Conservation (phyloP, 1,284 basidiomycete genomes). For the Sanghuangporus sanghuang region DNA sequence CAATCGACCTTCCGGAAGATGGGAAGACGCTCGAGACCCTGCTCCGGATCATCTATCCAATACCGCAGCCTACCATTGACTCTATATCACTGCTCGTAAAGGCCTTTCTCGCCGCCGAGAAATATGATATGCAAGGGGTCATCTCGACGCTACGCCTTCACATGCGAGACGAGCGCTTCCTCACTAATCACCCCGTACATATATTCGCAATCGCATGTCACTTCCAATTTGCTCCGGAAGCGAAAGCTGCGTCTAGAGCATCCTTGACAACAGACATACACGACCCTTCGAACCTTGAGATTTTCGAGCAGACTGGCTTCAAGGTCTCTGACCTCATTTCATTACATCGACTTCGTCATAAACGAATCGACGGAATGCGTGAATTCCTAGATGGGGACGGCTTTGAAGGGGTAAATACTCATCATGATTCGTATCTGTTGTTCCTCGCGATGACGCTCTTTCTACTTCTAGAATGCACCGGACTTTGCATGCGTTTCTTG, state of each 20-base stretch:
- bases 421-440: background rate
- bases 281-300: slow-evolving; percentile 11
- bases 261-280: slow-evolving; percentile 6
- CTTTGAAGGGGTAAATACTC: slow-evolving; percentile 12
- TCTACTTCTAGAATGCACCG: slow-evolving; percentile 6
- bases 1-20: slow-evolving; percentile 16
- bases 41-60: slow-evolving; percentile 14
- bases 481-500: slow-evolving; percentile 16
- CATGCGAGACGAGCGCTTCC: slow-evolving; percentile 15
- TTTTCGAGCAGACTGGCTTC: slow-evolving; percentile 12
- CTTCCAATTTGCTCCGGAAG: slow-evolving; percentile 13
- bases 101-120: slow-evolving; percentile 15
- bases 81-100: slow-evolving; percentile 5
- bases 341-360: slow-evolving; percentile 13
- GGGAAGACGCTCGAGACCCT: slow-evolving; percentile 14
- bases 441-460: background rate
- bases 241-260: slow-evolving; percentile 14
- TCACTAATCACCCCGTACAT: slow-evolving; percentile 10
- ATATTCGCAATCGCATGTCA: slow-evolving; percentile 16
- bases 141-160: slow-evolving; percentile 16
- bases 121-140: slow-evolving; percentile 18
- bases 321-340: slow-evolving; percentile 13
- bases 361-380: slow-evolving; percentile 12
- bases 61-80: slow-evolving; percentile 13
- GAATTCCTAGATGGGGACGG: slow-evolving; percentile 15